Conservation (phyloP, 768 basidiomycete genomes). For the Leucocoprinus leucothites region DNA sequence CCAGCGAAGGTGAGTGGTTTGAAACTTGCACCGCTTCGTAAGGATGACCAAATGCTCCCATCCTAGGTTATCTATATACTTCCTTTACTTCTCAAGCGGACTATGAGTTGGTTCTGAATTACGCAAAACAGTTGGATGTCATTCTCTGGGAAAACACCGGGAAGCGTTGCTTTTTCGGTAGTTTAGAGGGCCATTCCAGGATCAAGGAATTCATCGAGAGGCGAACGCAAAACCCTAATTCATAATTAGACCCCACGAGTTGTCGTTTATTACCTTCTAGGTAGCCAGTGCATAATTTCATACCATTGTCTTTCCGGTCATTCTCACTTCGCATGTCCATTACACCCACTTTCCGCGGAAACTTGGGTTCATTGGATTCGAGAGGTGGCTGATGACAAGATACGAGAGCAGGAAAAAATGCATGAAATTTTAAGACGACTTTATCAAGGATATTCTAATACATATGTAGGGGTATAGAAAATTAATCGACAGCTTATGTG, state of each 20-base stretch:
- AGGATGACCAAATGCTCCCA: constrained; percentile 19
- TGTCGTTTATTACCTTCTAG: neutral
- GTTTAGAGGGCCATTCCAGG: constrained; percentile 70
- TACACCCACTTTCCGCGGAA: neutral
- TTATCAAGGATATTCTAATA: neutral
- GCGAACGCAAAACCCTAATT: constrained; percentile 30
- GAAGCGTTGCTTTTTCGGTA: constrained; percentile 82
- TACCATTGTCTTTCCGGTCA: neutral
- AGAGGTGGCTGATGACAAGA: neutral
- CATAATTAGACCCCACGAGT: neutral
- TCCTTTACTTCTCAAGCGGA: constrained; percentile 84
- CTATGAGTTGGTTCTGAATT: constrained; percentile 82
- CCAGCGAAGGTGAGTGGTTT: constrained; percentile 69
- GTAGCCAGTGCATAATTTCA: neutral
- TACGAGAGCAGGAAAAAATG: neutral
- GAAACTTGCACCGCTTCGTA: constrained; percentile 17
- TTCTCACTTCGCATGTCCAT: neutral
- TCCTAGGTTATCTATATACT: constrained; percentile 81
- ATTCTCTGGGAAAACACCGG: constrained; percentile 79
- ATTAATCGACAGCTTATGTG: neutral
- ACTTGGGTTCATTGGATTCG: neutral
- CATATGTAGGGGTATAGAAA: constrained; percentile 1
- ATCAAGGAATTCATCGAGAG: constrained; percentile 81
- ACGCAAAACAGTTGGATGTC: constrained; percentile 78
- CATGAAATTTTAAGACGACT: neutral